A percentile compares a stretch with the other conserved stretches of the same genome.
Conservation (phyloP, 257 asterid species). For the Nicotiana benthamiana region DNA sequence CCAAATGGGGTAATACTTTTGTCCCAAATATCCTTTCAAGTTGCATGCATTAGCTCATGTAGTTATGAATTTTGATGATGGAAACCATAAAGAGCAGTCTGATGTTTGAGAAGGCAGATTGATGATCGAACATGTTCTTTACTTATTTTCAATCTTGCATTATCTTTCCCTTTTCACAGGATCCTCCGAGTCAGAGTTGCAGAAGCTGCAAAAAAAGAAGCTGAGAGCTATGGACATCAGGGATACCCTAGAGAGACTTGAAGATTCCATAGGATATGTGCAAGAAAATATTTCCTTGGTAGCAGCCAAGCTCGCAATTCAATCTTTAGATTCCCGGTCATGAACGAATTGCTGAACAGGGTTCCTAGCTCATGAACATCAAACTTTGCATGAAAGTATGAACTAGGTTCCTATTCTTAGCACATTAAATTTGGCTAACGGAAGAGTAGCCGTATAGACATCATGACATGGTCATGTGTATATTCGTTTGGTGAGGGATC, state of each 20-base stretch:
- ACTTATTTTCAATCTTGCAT: not conserved
- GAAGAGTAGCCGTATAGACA: not conserved
- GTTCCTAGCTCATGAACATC: not conserved
- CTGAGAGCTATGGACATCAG: slow-evolving; percentile 53
- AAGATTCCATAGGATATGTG: slow-evolving; percentile 32
- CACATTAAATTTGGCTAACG: not conserved
- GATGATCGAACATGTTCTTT: not conserved
- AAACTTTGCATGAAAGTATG: not conserved
- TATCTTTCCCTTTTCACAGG: slow-evolving; percentile 24
- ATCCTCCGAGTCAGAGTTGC: slow-evolving; percentile 40
- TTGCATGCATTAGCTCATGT: not conserved
- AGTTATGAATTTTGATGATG: not conserved
- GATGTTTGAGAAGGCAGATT: not conserved
- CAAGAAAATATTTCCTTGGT: slow-evolving; percentile 39
- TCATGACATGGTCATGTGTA: not conserved
- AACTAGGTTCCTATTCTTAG: not conserved
- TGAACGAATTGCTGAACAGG: not conserved
- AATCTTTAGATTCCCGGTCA: slow-evolving; percentile 30
- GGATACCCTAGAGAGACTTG: slow-evolving; percentile 57
- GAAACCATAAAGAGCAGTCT: not conserved
- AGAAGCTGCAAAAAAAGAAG: slow-evolving; percentile 53
- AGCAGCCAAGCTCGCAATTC: slow-evolving; percentile 87
- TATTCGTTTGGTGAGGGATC: not conserved
- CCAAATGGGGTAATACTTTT: not conserved
- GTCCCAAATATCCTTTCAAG: not conserved